Evolutionary conservation across 2,329 filamentous ascomycete species (phyloP), one percentile per base, ranked within the genome.

Genomic region (Dactylellina leptospora): DNA sequence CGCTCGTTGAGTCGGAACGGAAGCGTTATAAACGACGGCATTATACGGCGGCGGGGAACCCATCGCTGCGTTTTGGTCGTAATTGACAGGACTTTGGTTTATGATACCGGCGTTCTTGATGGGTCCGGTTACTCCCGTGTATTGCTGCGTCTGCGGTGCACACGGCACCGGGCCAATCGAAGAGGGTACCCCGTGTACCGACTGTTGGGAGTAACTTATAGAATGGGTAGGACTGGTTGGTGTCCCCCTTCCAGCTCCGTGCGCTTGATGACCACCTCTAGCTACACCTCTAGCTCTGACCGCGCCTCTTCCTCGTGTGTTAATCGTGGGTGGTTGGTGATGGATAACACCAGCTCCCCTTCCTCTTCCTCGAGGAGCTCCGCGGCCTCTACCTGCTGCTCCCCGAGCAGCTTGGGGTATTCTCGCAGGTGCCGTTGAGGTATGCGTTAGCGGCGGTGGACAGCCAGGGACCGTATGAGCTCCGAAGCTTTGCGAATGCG

Each of bases 11-110:
- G 66, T 51, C 9, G 66, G 58, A 8, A 40, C 36, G 9, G 40
- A 20, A 30, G 20, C 27, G 30, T n/a, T 53, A 10, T 36, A 13
- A 22, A 40, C 47, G 4, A 60, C 64, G 1, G 66, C 8, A 11
- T 30, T 38, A 23, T 71, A 71, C 11, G 66, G 56, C 22, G 66
- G 66, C 4, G 66, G 66, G 9, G 62, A 25, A 10, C 62, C 53
- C 2, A 68, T 9, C 4, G 51, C 27, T 6, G 47, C 33, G 36
- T 33, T 58, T 9, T 25, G 38, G 20, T 58, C 54, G 13, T 20
- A 11, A 9, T 20, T 22, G 10, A 28, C 53, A 18, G 20, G 22
- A 10, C 22, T 13, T 27, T 38, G 51, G 33, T 33, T 33, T 9
- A 38, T 23, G 33, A 40, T 40, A 20, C 33, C 20, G 2, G 20